Evolutionary conservation across 2,329 filamentous ascomycete genomes (phyloP), one percentile per base, ranked within the genome.

Genomic region (Akanthomyces dipterigenus): DNA sequence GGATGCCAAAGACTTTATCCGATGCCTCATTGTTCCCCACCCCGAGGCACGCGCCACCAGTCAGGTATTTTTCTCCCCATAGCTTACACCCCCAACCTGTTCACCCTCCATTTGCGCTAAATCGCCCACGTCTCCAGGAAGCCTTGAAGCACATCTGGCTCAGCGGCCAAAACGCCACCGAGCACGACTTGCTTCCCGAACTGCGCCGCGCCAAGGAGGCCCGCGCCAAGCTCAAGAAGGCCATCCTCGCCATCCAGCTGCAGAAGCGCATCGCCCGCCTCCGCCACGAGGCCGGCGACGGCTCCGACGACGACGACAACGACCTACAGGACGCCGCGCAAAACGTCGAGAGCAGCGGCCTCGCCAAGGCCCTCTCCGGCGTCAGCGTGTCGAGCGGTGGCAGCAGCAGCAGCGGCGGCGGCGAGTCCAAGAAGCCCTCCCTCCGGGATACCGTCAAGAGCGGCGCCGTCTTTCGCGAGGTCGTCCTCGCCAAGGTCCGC

Each of bases 171-270:
- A 95, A 86, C 64, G 95, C 95, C 65, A 91, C 89, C 64, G 93
- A 98, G 76, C 92, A 97, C 85, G 93, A 99, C 82, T 84, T 99
- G 84, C 79, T 99, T 75, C 95, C 95, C 67, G 95, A 99, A 79
- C 96, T 99, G 81, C 68, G 68, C 68, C 90, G 90, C 76, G 89
- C 92, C 57, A 96, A 95, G 80, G 91, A 96, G 76, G 89, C 93
- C 65, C 92, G 92, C 76, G 91, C 91, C 62, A 91, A 92, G 64
- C 88, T 99, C 68, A 89, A 89, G 75, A 89, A 93, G 65, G 93
- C 93, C 70, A 96, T 99, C 78, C 91, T 98, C 76, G 88, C 96
- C 70, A 90, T 98, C 80, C 97, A 96, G 78, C 86, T 99, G 60
- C 87, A 91, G 66, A 97, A 97, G 78, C 90, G 93, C 65, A 98